phyloP scores from a whole-genome alignment of 2,329 filamentous ascomycete genomes.

The Pseudonectria foliicola region DNA sequence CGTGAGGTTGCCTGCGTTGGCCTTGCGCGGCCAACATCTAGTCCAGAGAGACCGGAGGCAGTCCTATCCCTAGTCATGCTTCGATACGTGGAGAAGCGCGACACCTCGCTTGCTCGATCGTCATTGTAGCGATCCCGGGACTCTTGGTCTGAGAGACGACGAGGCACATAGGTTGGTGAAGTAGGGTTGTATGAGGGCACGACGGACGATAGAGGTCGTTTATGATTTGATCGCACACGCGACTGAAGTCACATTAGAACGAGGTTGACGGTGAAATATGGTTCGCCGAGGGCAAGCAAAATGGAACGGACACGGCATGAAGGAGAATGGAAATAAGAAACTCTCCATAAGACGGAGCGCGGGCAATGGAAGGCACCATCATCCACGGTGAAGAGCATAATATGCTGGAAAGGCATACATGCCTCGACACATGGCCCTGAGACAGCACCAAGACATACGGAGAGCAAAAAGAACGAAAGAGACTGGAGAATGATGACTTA shows the following conservation, averaged over 20 bases:
- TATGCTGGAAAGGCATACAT: slow-evolving; percentile 4
- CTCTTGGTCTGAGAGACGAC: slow-evolving; percentile 52
- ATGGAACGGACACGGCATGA: no score
- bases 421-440: slow-evolving; percentile 6
- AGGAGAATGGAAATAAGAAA: slow-evolving; percentile 1
- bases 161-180: slow-evolving; percentile 43
- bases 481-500: slow-evolving; percentile 31
- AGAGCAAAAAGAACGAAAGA: slow-evolving; percentile 2
- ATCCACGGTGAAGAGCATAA: neutral
- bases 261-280: neutral
- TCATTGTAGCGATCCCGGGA: slow-evolving; percentile 34
- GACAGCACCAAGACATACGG: slow-evolving; percentile 6
- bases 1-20: slow-evolving; percentile 26
- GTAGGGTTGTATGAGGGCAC: slow-evolving; percentile 40
- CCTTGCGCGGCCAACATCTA: slow-evolving; percentile 29
- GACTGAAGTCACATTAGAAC: slow-evolving; percentile 31
- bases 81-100: slow-evolving; percentile 40
- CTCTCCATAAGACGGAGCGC: no score
- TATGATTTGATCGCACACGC: slow-evolving; percentile 40
- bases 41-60: slow-evolving; percentile 30
- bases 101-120: slow-evolving; percentile 33
- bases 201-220: slow-evolving; percentile 47
- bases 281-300: no score
- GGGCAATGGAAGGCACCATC: no score
- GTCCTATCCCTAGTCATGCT: slow-evolving; percentile 36